Evolutionary conservation across 2,329 filamentous ascomycete genomes (phyloP), one percentile per base, ranked within the genome.

Genomic region (Pseudogymnoascus sp.): DNA sequence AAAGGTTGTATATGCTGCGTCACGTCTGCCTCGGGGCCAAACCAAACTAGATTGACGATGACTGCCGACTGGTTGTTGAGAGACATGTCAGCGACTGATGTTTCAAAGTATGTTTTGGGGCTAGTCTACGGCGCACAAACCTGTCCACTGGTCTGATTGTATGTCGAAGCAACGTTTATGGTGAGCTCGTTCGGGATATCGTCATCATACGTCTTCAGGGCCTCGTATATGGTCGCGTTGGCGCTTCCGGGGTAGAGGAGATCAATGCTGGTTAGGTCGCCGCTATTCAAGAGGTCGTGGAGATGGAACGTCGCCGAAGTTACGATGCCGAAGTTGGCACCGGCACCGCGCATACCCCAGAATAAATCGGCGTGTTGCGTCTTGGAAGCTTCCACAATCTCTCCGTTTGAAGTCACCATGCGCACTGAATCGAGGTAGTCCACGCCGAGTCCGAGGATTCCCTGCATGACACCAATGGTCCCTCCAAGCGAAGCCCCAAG

Each of bases 281-380:
- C 43, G 28, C 23, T n/a, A 23, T 28, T 28, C 6, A 16, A 34
- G 6, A 19, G 14, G 41, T 63, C 28, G 57, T 54, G 21, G 13
- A 63, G 16, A 10, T 19, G 10, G 16, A 54, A 63, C 13, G 62
- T 63, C 11, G 62, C 62, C 4, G 11, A 37, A 23, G 48, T 16
- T 10, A 66, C 37, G 21, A 62, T 61, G 5, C 64, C 64, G 43
- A 57, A 65, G 41, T 64, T 64, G 13, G 37, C 25, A 3, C 71
- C 73, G n/a, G 73, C 73, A n/a, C 73, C 73, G 54, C 69, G 71
- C 31, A 74, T 63, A 45, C 70, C 73, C 68, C 68, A 75, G 66
- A 72, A 75, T 6, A 75, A 62, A 51, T 75, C 72, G 4, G 66
- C 37, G 28, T 74, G 65, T 16, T 69, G 23, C 3, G 63, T 62